Base-by-base conservation (phyloP, 2,329 filamentous ascomycete genomes). In the Pseudopyrenochaeta lycopersici region DNA sequence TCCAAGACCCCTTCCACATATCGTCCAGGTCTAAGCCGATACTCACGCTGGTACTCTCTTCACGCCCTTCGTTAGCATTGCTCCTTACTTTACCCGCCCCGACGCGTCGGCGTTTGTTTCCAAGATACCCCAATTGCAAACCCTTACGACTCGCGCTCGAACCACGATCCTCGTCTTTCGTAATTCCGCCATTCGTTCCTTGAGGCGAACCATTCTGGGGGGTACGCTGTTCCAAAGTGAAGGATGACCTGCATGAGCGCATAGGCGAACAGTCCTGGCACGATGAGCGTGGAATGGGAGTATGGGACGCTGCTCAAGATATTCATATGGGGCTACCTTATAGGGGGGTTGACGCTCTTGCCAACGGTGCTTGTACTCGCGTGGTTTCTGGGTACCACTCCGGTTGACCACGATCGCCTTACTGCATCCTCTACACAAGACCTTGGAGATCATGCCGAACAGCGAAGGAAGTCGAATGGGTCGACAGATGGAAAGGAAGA, bases 261-360 rank as follows among this genome's bases (percentile, higher is more conserved):
- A 49, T 64, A 54, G 52, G 41, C 58, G 47, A 60, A 35, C 44
- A 49, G 23, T 9, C 23, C 23, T 5, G 52, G 59, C 65, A 68
- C 60, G 54, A 68, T 68, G 65, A 63, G 60, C 17, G 65, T 57
- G 47, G 63, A 62, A 48, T 67, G 65, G 65, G 56, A 57, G 10
- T 66, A 63, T 60, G 65, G 65, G 36, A 54, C 64, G 11, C 39
- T 61, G 41, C 56, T 68, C 45, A 66, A 60, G 57, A 59, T 62
- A 32, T 68, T 68, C 49, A n/a, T 67, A 36, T 68, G 64, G 64
- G 65, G 65, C 27, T 68, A 68, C 30, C 33, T 68, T 14, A 41
- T 68, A 40, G 65, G 65, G 42, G 65, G 65, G 1, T 9, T 68
- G 50, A 68, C 65, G 5, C 55, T 68, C 9, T 30, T 68, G 11